Percentiles rank a stretch among this genome's conserved stretches.
phyloP scores from a whole-genome alignment of 2,329 filamentous ascomycete genomes.

The Aspergillus sp. region DNA sequence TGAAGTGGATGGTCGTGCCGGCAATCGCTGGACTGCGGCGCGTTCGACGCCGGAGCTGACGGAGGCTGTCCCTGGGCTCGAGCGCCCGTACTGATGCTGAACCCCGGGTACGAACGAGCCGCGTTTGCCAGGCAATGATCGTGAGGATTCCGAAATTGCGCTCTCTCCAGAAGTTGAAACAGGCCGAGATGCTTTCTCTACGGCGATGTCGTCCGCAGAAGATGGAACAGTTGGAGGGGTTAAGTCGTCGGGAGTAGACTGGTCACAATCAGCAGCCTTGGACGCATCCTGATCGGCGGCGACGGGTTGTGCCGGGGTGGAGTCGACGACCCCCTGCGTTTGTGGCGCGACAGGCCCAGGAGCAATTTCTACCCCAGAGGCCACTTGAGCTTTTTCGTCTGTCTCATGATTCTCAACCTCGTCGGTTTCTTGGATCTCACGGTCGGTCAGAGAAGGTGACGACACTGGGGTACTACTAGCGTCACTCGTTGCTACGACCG shows the following conservation, averaged over 20 bases:
- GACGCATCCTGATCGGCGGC: conserved; percentile 10
- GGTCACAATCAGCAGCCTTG: conserved; percentile 10
- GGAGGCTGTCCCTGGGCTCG: conserved; percentile 25
- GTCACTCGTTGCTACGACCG: conserved; percentile 22
- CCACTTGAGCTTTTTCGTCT: conserved; percentile 31
- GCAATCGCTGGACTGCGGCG: conserved; percentile 45
- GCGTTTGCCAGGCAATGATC: conserved; percentile 26
- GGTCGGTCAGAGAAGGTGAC: conserved; percentile 25
- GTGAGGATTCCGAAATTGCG: conserved; percentile 30
- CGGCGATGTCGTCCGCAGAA: conserved; percentile 7
- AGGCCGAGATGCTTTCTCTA: conserved; percentile 23
- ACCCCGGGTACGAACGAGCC: conserved; percentile 27
- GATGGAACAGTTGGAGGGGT: conserved; percentile 10
- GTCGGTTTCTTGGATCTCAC: conserved; percentile 20
- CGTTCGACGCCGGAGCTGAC: conserved; percentile 35
- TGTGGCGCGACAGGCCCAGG: conserved; percentile 1
- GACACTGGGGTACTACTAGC: conserved; percentile 24
- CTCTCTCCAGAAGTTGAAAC: conserved; percentile 34
- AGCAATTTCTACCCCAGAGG: conserved; percentile 7
- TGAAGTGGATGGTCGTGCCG: conserved; percentile 33
- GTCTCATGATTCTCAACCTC: conserved; percentile 36
- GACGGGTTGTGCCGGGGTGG: conserved; percentile 18
- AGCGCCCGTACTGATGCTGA: conserved; percentile 23
- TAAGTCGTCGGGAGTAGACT: conserved; percentile 9
- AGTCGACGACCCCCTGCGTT: conserved; percentile 29